These are phyloP conservation scores for Naegleria fowleri DNA, from an alignment of 208 protist species.

Conservation along the genomic window DNA sequence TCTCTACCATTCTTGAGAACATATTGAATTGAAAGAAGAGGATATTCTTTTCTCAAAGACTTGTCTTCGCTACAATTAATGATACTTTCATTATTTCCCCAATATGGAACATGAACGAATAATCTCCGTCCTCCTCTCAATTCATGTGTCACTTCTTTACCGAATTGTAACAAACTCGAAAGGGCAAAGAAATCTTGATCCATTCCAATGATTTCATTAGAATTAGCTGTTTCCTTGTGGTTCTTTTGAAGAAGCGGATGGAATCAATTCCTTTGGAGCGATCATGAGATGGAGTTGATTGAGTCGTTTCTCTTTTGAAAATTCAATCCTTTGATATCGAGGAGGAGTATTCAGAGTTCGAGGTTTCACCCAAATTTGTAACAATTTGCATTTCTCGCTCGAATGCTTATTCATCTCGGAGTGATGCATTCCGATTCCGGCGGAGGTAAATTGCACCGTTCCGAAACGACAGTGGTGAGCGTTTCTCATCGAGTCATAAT, in stretches of 20 bases:
- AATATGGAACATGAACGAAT: neutral
- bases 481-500: slow-evolving; percentile 36
- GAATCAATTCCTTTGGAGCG: neutral
- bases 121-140: neutral
- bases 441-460: slow-evolving; percentile 41
- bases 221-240: too few species aligned
- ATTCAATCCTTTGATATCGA: neutral
- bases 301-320: neutral
- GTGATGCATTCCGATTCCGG: slow-evolving; percentile 43
- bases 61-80: too few species aligned
- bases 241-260: neutral
- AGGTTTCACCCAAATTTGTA: slow-evolving; percentile 45
- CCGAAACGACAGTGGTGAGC: slow-evolving; percentile 34
- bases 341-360: neutral
- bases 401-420: slow-evolving; percentile 35
- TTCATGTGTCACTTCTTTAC: neutral
- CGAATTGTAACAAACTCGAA: neutral
- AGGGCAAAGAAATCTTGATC: neutral
- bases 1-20: too few species aligned
- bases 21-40: too few species aligned
- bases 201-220: neutral
- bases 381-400: slow-evolving; percentile 32
- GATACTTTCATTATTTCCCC: neutral
- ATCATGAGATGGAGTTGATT: neutral
- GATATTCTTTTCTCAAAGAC: too few species aligned